phyloP scores from a whole-genome alignment of 1,284 basidiomycete species.

The Ceratobasidium sp. region DNA sequence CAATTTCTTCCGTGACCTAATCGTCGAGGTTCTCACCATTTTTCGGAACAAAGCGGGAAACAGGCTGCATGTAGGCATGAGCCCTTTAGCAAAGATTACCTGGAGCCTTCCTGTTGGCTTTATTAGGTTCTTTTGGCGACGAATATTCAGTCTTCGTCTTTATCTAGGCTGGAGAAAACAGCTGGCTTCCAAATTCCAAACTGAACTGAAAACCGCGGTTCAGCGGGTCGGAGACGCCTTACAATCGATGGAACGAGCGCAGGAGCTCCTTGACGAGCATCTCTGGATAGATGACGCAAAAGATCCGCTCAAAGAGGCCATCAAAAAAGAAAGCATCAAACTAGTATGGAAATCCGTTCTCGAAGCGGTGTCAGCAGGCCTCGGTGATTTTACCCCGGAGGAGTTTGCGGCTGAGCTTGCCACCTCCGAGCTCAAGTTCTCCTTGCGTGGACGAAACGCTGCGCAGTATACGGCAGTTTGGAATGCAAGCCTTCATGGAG shows the following conservation, averaged over 20 bases:
- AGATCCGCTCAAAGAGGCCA: background rate
- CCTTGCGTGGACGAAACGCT: background rate
- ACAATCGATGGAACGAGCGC: background rate
- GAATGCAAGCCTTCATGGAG: background rate
- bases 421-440: background rate
- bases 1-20: background rate
- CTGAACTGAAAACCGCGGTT: background rate
- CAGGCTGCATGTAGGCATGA: background rate
- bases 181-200: background rate
- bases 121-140: background rate
- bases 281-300: background rate
- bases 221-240: background rate
- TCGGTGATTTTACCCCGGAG: background rate
- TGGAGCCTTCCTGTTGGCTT: background rate
- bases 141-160: background rate
- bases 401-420: background rate
- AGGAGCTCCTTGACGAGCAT: background rate
- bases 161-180: background rate
- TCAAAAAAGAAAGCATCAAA: background rate
- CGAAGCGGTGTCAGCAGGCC: background rate
- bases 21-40: background rate
- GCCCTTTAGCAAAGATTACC: background rate
- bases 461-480: constrained; percentile 9
- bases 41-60: background rate
- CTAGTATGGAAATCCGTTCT: background rate